Evolutionary conservation across 805 yeast genomes (phyloP), one percentile per base, ranked within the genome.

Genomic region (Wickerhamomyces sydowiorum): DNA sequence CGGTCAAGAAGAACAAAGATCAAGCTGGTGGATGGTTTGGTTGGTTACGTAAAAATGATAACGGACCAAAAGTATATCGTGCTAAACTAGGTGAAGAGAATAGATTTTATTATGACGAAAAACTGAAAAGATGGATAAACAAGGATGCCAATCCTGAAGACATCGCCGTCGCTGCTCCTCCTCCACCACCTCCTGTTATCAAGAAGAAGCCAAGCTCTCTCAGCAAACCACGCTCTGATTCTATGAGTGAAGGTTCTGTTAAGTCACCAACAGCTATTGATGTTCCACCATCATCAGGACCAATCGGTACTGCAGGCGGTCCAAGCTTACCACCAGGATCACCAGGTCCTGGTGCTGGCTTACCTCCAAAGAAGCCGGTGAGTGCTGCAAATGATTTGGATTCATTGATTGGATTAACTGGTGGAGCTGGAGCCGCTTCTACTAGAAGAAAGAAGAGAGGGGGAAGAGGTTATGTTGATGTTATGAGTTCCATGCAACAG

Each of bases 71-170:
- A 56, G 85, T 89, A 0, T 73, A 81, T 47, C 76, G 78, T 48
- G 98, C 96, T 29, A 88, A 93, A 51, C 65, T 93, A 40, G 99
- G 98, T 12, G 86, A 84, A 43, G 74, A 79, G 45, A 83, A 72
- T 56, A 68, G 76, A 15, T 83, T 93, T 57, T 75, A 77, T 54
- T 93, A 79, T 60, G 96, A 90, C 64, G 91, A 86, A 53, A 78
- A 84, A 45, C 73, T 84, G 56, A 81, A 83, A 59, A 75, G 96
- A 54, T 93, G 97, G 96, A 78, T 93, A 40, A 82, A 87, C 56
- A 77, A 76, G 42, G 76, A 78, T 47, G 78, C 76, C 4, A 75
- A 81, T 21, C 69, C 75, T 38, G 93, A 78, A 56, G 90, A 83
- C 38, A 80, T 80, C 52, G 63, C 71, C 39, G 62, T 76, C 1